phyloP scores from a whole-genome alignment of 2,329 filamentous ascomycete genomes.

The Fusarium goolgardi region DNA sequence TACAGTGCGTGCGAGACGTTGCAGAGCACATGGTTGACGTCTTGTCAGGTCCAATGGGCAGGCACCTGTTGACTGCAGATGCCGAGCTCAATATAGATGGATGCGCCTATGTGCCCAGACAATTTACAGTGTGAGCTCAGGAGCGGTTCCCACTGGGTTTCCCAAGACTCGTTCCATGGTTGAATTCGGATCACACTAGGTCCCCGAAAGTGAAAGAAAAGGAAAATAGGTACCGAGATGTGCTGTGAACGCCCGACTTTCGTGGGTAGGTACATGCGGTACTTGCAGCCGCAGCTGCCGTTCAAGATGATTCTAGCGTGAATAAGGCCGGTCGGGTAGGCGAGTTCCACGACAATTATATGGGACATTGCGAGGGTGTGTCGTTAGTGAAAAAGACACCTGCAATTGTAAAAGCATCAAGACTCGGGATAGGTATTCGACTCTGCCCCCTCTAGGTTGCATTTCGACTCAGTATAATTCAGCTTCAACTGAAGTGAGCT shows the following conservation, averaged over 20 bases:
- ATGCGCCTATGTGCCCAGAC: background rate
- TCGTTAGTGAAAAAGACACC: background rate
- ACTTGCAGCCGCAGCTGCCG: conserved; percentile 46
- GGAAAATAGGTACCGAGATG: background rate
- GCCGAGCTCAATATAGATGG: conserved; percentile 1
- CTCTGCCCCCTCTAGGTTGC: background rate
- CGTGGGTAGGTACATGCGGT: conserved; percentile 43
- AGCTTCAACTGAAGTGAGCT: background rate
- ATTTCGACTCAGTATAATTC: background rate
- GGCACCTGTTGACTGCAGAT: background rate
- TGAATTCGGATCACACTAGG: background rate
- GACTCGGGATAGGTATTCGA: background rate
- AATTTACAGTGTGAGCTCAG: conserved; percentile 17
- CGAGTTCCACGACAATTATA: background rate
- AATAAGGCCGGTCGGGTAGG: background rate
- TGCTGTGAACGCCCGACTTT: background rate
- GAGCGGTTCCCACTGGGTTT: conserved; percentile 30
- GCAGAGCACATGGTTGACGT: conserved; percentile 22
- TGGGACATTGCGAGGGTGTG: conserved; percentile 16
- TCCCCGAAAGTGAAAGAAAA: background rate
- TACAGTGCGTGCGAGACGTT: conserved; percentile 24
- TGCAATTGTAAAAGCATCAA: background rate
- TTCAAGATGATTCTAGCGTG: conserved; percentile 8
- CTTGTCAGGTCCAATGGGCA: conserved; percentile 2
- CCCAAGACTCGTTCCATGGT: conserved; percentile 1